Evolutionary conservation across 768 basidiomycete genomes (phyloP).

Genomic region (Boletellus ananiceps): DNA sequence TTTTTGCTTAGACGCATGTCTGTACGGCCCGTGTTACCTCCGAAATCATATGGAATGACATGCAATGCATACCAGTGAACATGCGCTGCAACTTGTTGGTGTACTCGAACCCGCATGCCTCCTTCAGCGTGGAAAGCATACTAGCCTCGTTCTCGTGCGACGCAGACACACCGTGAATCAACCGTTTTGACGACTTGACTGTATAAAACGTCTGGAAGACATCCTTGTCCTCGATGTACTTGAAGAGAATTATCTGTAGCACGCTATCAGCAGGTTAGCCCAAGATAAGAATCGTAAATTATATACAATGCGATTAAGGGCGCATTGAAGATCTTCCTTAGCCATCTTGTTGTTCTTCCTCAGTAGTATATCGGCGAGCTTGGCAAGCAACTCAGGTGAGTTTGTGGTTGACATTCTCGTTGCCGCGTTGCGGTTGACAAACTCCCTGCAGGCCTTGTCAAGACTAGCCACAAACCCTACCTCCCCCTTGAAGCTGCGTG

Average conservation of each 20-base stretch:
- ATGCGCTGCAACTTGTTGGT: conserved; percentile 94
- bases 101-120: conserved; percentile 95
- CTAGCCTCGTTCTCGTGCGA: conserved; percentile 95
- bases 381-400: conserved; percentile 89
- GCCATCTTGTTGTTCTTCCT: conserved; percentile 94
- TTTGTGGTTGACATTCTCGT: conserved; percentile 78
- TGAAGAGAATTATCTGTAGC: conserved; percentile 90
- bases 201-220: conserved; percentile 98
- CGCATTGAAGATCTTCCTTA: conserved; percentile 86
- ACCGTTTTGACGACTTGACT: conserved; percentile 86
- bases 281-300: neutral
- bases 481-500: conserved; percentile 86
- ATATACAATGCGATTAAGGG: conserved; percentile 84
- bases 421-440: conserved; percentile 89
- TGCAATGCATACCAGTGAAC: conserved; percentile 70
- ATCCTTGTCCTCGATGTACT: conserved; percentile 98
- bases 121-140: conserved; percentile 98
- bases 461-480: conserved; percentile 90
- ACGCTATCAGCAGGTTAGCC: conserved; percentile 3
- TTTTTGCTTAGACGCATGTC: conserved; percentile 96
- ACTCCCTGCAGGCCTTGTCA: conserved; percentile 93
- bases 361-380: conserved; percentile 83
- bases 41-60: neutral
- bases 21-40: conserved; percentile 28
- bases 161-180: conserved; percentile 85